Conservation (phyloP, 768 basidiomycete species). For the Boletus pseudopeckii region DNA sequence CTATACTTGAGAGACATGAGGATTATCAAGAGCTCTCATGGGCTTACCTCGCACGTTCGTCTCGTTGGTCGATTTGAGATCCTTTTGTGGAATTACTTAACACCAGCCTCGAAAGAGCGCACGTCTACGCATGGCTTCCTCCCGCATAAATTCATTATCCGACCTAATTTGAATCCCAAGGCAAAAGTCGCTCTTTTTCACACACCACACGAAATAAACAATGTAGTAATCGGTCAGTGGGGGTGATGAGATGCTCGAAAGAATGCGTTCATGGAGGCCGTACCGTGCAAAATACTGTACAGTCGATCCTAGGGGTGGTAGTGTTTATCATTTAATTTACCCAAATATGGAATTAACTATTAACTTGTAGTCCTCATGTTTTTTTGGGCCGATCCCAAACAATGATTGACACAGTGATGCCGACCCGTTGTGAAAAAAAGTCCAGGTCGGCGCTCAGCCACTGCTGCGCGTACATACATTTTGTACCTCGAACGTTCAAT, state of each 20-base stretch:
- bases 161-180: neutral
- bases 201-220: neutral
- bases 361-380: no score
- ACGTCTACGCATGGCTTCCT: neutral
- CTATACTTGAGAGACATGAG: neutral
- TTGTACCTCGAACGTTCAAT: no score
- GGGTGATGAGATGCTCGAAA: neutral
- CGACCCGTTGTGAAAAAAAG: no score
- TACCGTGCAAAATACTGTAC: neutral
- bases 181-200: neutral
- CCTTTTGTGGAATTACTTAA: slow-evolving; percentile 1
- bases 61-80: neutral
- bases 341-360: no score
- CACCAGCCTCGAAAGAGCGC: neutral
- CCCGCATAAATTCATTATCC: neutral
- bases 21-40: neutral
- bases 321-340: no score
- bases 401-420: no score
- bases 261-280: neutral
- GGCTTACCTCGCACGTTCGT: neutral
- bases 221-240: neutral
- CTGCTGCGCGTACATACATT: no score
- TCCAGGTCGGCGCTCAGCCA: no score
- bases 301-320: no score
- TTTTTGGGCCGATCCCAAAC: no score